Evolutionary conservation across 331 rosid genomes (phyloP).

Genomic region (Prunus yedoensis): DNA sequence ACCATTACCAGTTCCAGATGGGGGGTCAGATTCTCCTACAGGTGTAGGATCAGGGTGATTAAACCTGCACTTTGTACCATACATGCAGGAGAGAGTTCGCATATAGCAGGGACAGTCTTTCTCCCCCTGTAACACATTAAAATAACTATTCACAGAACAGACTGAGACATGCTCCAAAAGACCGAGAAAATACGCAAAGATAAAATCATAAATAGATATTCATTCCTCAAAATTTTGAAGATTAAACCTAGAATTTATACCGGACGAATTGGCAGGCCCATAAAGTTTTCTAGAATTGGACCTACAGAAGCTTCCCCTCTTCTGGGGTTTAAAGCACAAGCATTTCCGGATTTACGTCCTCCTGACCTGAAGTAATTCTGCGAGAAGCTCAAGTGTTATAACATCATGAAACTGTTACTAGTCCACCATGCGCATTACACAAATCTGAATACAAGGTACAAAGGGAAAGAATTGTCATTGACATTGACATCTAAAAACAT

Average conservation of each 20-base stretch:
- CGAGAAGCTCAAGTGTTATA: conserved; percentile 31
- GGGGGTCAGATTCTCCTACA: conserved; percentile 47
- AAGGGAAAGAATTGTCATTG: conserved; percentile 11
- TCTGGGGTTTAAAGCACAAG: conserved; percentile 71
- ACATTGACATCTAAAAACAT: conserved; percentile 4
- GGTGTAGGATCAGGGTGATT: conserved; percentile 93
- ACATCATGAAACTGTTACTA: conserved; percentile 17
- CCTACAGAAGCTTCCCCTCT: conserved; percentile 35
- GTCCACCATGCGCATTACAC: conserved; percentile 15
- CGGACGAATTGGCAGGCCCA: conserved; percentile 87
- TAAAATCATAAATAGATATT: neutral
- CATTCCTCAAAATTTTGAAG: too few relatives aligned
- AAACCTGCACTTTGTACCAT: conserved; percentile 74
- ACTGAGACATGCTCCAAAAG: neutral
- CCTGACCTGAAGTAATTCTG: conserved; percentile 80
- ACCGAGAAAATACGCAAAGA: neutral
- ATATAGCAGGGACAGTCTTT: conserved; percentile 81
- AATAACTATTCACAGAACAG: neutral
- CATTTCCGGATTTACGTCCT: conserved; percentile 74
- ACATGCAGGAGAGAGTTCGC: conserved; percentile 82
- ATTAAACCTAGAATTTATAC: conserved; percentile 26
- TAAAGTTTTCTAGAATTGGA: conserved; percentile 62
- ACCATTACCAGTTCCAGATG: conserved; percentile 57
- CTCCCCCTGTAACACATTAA: conserved; percentile 54
- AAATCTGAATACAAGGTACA: neutral